Conservation (phyloP, 148 eudicot species). For the Heliosperma pusillum region DNA sequence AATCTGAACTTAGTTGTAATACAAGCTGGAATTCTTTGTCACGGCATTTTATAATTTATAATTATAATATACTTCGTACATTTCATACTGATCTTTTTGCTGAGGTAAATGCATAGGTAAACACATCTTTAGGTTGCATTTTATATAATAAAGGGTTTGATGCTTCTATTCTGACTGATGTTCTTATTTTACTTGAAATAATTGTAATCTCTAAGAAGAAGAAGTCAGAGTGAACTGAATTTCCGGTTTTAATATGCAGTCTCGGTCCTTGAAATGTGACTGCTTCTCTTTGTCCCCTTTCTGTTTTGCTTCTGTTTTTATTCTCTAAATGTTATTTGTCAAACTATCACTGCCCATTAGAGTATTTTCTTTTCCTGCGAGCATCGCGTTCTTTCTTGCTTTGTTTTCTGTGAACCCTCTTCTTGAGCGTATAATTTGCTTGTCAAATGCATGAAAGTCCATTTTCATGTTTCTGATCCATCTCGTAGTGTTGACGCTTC, state of each 20-base stretch:
- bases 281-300: slow-evolving; percentile 20
- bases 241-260: slow-evolving; percentile 31
- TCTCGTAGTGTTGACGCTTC: slow-evolving; percentile 17
- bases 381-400: slow-evolving; percentile 25
- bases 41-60: slow-evolving; percentile 8
- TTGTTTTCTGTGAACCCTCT: slow-evolving; percentile 26
- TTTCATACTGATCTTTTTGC: slow-evolving; percentile 11
- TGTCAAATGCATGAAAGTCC: slow-evolving; percentile 18
- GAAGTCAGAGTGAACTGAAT: slow-evolving; percentile 43
- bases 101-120: slow-evolving; percentile 35
- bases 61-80: too few species aligned
- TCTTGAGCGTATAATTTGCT: slow-evolving; percentile 26
- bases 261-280: slow-evolving; percentile 30
- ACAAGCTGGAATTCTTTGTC: slow-evolving; percentile 28
- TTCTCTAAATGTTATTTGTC: slow-evolving; percentile 21
- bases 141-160: slow-evolving; percentile 42
- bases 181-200: slow-evolving; percentile 24
- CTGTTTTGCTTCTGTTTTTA: slow-evolving; percentile 31
- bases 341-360: slow-evolving; percentile 10
- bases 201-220: slow-evolving; percentile 34
- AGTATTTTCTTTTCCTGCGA: slow-evolving; percentile 24
- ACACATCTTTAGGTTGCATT: slow-evolving; percentile 26
- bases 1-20: slow-evolving; percentile 23
- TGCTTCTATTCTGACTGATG: slow-evolving; percentile 39
- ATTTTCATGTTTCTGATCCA: slow-evolving; percentile 18